Base-by-base conservation (phyloP, 75 land plant genomes). In the Azolla pinnata region DNA sequence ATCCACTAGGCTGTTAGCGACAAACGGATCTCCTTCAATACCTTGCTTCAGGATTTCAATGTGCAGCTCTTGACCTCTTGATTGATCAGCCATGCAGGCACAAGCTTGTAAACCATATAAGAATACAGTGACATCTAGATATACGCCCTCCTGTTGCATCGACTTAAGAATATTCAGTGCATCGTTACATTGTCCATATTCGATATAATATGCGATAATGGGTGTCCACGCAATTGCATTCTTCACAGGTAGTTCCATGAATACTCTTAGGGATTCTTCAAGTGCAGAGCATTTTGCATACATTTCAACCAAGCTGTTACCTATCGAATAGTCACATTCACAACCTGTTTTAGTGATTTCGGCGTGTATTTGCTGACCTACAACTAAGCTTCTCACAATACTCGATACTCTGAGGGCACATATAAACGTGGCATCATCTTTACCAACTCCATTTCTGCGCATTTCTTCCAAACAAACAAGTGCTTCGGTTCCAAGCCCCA, bases 251-350 rank as follows among this genome's bases (percentile, higher is more conserved):
- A 71, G 55, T 34, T 9, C 33, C 24, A 68, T 68, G 65, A 76
- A 83, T 42, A 77, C 40, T 17, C 38, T 33, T 42, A 57, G 47
- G 9, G 82, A 79, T 20, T 60, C 52, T 21, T 51, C 68, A 40
- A 79, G 23, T 18, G 23, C 19, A 4, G 82, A 78, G 57, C 86
- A 82, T 8, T 69, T 79, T 16, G 63, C 32, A 34, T 84, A 84
- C 85, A 84, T 82, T 55, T 75, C 70, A 29, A 79, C 60, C 29
- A 81, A 44, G 0, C 79, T 70, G 52, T 75, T 84, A 10, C 30
- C 60, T 50, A 83, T 24, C 42, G 63, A 70, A 40, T 35, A 45
- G 16, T 52, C 32, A 9, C 26, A 30, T 1, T 57, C 44, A 34
- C 67, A 40, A n/a, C 86, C 83, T 49, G 26, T 38, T 14, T 62